Evolutionary conservation across 805 yeast species (phyloP).

Genomic region (Yarrowia sp.): DNA sequence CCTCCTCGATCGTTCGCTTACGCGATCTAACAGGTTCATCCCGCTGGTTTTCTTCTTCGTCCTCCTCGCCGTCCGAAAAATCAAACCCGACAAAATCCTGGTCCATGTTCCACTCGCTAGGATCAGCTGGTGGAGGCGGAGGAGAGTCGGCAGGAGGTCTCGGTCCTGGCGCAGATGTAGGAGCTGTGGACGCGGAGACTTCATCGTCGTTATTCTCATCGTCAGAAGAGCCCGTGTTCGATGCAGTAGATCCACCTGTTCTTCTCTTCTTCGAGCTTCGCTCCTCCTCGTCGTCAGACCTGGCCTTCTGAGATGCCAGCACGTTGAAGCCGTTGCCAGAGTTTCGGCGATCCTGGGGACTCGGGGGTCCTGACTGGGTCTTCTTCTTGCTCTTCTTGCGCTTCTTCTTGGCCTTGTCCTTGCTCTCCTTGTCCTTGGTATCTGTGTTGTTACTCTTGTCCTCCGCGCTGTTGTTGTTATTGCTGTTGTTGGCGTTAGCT

Average conservation of each 20-base stretch:
- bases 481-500: neutral
- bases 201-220: neutral
- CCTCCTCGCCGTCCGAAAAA: slow-evolving; percentile 1
- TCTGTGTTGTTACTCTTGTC: neutral
- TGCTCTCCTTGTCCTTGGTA: neutral
- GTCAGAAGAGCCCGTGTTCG: neutral
- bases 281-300: neutral
- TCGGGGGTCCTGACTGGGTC: neutral
- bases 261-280: slow-evolving; percentile 16
- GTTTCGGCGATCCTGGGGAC: slow-evolving; percentile 4
- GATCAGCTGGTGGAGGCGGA: slow-evolving; percentile 21
- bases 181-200: neutral
- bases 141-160: slow-evolving; percentile 7
- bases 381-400: slow-evolving; percentile 13
- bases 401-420: neutral
- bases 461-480: neutral
- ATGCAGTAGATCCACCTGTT: neutral
- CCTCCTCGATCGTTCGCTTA: slow-evolving; percentile 5
- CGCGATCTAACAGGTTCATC: slow-evolving; percentile 1
- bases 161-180: neutral
- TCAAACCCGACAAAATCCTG: slow-evolving; percentile 20
- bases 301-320: neutral
- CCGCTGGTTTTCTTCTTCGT: neutral
- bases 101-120: slow-evolving; percentile 13
- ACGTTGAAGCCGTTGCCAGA: slow-evolving; percentile 14